These are phyloP conservation scores for Penicillium verhagenii DNA, from an alignment of 495 filamentous ascomycete species.

Conservation along the genomic window DNA sequence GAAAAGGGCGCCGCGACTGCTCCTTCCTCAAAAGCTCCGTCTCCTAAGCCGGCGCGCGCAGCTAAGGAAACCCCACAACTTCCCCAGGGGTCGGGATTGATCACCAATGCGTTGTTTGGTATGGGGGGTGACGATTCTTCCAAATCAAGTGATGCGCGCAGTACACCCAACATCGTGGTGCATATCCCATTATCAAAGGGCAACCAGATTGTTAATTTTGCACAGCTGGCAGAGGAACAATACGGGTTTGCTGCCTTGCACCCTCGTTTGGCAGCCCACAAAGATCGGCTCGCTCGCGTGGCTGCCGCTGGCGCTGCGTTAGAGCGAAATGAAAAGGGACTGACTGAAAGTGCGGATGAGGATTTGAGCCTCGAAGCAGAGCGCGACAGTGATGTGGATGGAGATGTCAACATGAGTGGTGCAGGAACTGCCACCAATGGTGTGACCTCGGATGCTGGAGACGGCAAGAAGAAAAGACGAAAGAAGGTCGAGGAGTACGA, in stretches of 20 bases:
- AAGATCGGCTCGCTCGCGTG: slow-evolving; percentile 74
- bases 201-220: slow-evolving; percentile 93
- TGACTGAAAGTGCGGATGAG: slow-evolving; percentile 60
- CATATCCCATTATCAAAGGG: slow-evolving; percentile 74
- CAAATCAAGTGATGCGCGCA: slow-evolving; percentile 43
- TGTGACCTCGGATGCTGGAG: slow-evolving; percentile 45
- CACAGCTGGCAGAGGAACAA: slow-evolving; percentile 84
- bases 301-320: slow-evolving; percentile 80
- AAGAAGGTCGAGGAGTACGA: slow-evolving; percentile 95
- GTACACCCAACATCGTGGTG: slow-evolving; percentile 78
- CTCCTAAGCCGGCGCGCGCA: slow-evolving; percentile 55
- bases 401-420: slow-evolving; percentile 75
- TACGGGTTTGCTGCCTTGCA: slow-evolving; percentile 95
- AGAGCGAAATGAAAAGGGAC: slow-evolving; percentile 59
- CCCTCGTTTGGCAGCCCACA: slow-evolving; percentile 82
- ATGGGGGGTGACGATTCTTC: slow-evolving; percentile 37
- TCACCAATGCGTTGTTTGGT: slow-evolving; percentile 60
- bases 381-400: slow-evolving; percentile 59
- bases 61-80: slow-evolving; percentile 55
- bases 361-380: slow-evolving; percentile 45
- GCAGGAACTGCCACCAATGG: slow-evolving; percentile 47
- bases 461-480: slow-evolving; percentile 63
- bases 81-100: slow-evolving; percentile 65
- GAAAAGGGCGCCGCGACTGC: slow-evolving; percentile 43
- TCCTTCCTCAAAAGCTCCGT: slow-evolving; percentile 56